Evolutionary conservation across 148 eudicot species (phyloP).

Genomic region (Spergularia marina): DNA sequence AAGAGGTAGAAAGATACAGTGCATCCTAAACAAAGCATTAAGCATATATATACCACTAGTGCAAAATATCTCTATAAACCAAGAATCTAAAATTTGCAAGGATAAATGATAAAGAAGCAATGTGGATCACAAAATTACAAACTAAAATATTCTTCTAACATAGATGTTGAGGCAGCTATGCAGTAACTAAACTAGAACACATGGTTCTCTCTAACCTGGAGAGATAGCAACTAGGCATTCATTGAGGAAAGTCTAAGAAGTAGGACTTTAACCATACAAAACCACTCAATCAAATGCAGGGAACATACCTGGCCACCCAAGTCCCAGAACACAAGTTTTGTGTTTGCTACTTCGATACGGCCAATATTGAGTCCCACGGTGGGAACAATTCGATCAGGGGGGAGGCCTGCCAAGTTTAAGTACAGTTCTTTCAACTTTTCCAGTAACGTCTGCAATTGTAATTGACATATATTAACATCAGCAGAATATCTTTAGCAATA

Average conservation of each 20-base stretch:
- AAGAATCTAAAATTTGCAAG: not conserved
- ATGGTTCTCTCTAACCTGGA: not conserved
- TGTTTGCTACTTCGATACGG: constrained; percentile 82
- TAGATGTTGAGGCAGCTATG: not conserved
- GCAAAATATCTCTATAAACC: not conserved
- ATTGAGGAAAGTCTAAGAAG: too few species aligned
- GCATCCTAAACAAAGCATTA: not conserved
- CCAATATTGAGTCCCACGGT: constrained; percentile 99
- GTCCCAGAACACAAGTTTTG: constrained; percentile 98
- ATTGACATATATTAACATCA: not conserved
- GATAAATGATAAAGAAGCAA: not conserved
- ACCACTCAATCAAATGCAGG: not conserved
- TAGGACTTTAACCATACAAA: not conserved
- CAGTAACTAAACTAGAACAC: not conserved
- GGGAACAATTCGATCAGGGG: constrained; percentile 96
- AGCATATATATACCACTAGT: not conserved
- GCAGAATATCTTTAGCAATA: not conserved
- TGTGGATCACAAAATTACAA: not conserved
- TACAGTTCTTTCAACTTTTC: constrained; percentile 89
- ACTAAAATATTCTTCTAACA: not conserved
- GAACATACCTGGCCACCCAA: constrained; percentile 96
- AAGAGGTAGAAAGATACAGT: not conserved
- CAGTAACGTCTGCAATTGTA: constrained; percentile 58
- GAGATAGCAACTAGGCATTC: not conserved
- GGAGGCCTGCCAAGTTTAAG: constrained; percentile 83